These are phyloP conservation scores for Pseudotulostoma volvatum DNA, from an alignment of 495 filamentous ascomycete genomes.

Conservation along the genomic window DNA sequence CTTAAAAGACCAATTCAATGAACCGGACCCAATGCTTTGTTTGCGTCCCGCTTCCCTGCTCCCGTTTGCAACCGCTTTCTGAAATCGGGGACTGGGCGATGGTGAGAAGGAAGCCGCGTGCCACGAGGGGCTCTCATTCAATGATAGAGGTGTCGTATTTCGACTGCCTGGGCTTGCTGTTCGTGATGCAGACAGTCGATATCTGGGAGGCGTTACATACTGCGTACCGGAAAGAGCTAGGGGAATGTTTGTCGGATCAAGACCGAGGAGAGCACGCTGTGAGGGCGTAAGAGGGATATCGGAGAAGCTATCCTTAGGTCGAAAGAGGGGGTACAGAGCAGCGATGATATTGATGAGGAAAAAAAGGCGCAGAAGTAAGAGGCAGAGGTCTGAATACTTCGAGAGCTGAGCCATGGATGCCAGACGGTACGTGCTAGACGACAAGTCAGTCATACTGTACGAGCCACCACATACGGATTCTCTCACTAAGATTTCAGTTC, in stretches of 20 bases:
- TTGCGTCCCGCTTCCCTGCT: constrained; percentile 34
- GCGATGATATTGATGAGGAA: constrained; percentile 48
- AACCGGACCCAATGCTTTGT: constrained; percentile 46
- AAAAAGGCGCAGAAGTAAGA: constrained; percentile 37
- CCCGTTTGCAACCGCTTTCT: constrained; percentile 44
- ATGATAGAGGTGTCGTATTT: constrained; percentile 36
- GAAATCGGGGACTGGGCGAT: constrained; percentile 46
- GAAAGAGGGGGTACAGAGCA: constrained; percentile 52
- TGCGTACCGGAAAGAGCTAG: constrained; percentile 46
- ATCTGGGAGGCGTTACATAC: constrained; percentile 76
- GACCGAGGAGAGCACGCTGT: constrained; percentile 70
- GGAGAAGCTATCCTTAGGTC: constrained; percentile 53
- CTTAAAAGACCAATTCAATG: constrained; percentile 36
- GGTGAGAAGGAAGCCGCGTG: constrained; percentile 33
- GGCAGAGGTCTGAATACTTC: constrained; percentile 21
- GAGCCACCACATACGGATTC: neutral
- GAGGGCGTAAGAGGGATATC: constrained; percentile 86
- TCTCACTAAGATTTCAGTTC: constrained; percentile 25
- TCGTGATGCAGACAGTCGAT: constrained; percentile 57
- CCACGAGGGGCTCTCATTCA: constrained; percentile 25
- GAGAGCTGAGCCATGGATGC: constrained; percentile 11
- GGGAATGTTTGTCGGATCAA: constrained; percentile 48
- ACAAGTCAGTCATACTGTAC: neutral
- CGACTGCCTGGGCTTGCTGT: constrained; percentile 34
- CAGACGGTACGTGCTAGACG: constrained; percentile 3